phyloP scores from a whole-genome alignment of 192 early-diverging fungal species.

The Phlyctochytrium arcticum region DNA sequence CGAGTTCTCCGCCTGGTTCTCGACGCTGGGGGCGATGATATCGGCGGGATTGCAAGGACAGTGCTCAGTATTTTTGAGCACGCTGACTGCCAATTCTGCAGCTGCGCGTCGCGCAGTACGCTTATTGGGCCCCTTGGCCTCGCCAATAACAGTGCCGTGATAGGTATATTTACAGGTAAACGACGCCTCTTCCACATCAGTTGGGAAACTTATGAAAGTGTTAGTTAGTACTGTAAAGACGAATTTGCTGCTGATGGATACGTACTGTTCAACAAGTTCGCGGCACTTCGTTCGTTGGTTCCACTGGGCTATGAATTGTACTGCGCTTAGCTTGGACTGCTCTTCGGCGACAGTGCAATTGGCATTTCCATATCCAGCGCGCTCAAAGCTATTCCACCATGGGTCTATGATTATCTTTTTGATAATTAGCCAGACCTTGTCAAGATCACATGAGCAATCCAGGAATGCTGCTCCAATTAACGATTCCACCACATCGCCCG shows the following conservation, averaged over 20 bases:
- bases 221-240: too few species aligned
- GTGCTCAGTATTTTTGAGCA: background rate
- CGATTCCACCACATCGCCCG: slow-evolving; percentile 83
- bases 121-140: background rate
- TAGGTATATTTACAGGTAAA: background rate
- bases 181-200: background rate
- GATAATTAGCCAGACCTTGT: slow-evolving; percentile 33
- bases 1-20: too few species aligned
- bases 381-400: background rate
- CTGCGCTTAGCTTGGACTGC: too few species aligned
- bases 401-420: slow-evolving; percentile 12
- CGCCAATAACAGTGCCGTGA: background rate
- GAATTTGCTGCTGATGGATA: too few species aligned
- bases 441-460: slow-evolving; percentile 70
- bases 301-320: too few species aligned
- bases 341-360: too few species aligned
- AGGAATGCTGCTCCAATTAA: slow-evolving; percentile 83
- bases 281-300: too few species aligned
- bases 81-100: background rate
- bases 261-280: too few species aligned
- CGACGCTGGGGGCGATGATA: too few species aligned
- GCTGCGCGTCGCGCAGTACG: background rate
- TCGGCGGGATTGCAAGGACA: background rate
- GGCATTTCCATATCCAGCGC: background rate
- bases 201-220: background rate